Evolutionary conservation across 208 protist genomes (phyloP), one percentile per base, ranked within the genome.

Genomic region (Leptomonas seymouri): DNA sequence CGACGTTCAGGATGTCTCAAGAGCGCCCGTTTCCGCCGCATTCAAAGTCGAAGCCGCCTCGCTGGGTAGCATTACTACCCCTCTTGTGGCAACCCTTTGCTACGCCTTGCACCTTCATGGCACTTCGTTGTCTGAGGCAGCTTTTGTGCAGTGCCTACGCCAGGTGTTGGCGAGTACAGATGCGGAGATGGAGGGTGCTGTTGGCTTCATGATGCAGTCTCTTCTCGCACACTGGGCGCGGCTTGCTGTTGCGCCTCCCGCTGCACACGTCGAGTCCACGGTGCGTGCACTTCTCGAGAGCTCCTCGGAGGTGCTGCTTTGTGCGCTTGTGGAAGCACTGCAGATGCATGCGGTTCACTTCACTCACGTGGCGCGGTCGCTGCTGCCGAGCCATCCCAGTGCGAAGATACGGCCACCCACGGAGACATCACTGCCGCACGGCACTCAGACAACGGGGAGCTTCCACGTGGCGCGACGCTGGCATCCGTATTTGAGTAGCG

Each of bases 391-490:
- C 34, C 34, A 39, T 9, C 34, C 9, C 34, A 55, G 15, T 15
- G 23, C 65, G 34, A 11, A n/a, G n/a, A n/a, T 31, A 9, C 7
- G 34, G 34, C 9, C 34, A 9, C 34, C 34, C 7, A 39, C 34
- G 34, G 34, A 39, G 34, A 9, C 34, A 39, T 9, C 34, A 39
- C 34, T 39, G 34, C 34, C 3, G 34, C 34, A 28, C 12, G 3
- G 42, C 8, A 60, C 53, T 21, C 34, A 39, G 15, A 44, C 45
- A 4, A 60, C 71, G 25, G 66, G 64, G 20, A n/a, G 49, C 36
- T 49, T 74, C 21, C 56, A 23, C 36, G 74, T 41, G 9, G 42
- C 39, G 6, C 58, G 67, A 28, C 67, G 74, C 48, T 82, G 78
- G 71, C 60, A 69, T n/a, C 48, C 71, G 7, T 48, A 55, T 8